Conservation (phyloP, 2,329 filamentous ascomycete genomes). For the Nothopassalora personata region DNA sequence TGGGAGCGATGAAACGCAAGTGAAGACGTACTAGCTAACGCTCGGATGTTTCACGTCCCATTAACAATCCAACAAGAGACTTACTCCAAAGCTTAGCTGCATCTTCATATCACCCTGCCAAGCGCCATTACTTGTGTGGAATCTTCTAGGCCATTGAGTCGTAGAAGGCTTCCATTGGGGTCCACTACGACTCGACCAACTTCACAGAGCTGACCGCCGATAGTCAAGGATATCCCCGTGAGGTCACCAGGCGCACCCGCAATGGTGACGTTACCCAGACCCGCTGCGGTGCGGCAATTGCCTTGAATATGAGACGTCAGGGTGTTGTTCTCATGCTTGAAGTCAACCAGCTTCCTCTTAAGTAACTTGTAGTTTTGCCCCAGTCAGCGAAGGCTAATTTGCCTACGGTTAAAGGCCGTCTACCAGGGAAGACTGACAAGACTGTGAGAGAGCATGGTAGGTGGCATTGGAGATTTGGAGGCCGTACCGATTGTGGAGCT, state of each 20-base stretch:
- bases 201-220: conserved; percentile 1
- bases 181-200: conserved; percentile 1
- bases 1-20: no score
- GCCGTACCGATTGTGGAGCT: conserved; percentile 27
- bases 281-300: conserved; percentile 14
- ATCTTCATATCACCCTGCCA: no score
- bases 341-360: conserved; percentile 47
- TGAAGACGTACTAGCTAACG: no score
- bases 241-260: conserved; percentile 12
- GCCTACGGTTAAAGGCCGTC: conserved; percentile 51
- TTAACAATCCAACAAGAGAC: no score
- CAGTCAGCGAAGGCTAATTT: conserved; percentile 44
- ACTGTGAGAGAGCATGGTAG: conserved; percentile 25
- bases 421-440: conserved; percentile 20
- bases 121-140: neutral
- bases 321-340: conserved; percentile 16
- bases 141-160: neutral
- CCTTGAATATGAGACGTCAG: conserved; percentile 19
- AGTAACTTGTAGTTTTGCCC: conserved; percentile 20
- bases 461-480: conserved; percentile 23
- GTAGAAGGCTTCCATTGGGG: neutral
- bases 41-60: no score
- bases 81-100: no score
- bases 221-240: neutral
- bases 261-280: conserved; percentile 26